phyloP scores from a whole-genome alignment of 805 yeast genomes.

The Ogataea pilisensis region DNA sequence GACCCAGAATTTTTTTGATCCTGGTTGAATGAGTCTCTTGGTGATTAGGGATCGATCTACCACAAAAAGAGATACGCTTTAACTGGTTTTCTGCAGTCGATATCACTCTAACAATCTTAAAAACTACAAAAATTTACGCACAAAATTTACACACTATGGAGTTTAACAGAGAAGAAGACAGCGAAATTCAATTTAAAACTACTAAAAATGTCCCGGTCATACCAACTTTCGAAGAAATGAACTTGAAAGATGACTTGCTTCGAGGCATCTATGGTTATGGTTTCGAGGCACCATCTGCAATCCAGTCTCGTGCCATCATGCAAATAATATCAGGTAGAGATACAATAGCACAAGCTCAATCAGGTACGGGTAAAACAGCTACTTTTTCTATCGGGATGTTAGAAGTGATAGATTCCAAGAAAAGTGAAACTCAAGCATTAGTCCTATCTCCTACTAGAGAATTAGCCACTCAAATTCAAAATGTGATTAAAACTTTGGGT shows the following conservation, averaged over 20 bases:
- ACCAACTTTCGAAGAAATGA: slow-evolving; percentile 67
- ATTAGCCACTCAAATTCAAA: slow-evolving; percentile 93
- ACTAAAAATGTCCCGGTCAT: slow-evolving; percentile 51
- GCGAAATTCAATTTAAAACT: slow-evolving; percentile 56
- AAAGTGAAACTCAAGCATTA: slow-evolving; percentile 82
- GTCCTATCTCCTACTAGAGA: slow-evolving; percentile 97
- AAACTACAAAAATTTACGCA: background rate
- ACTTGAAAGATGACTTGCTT: slow-evolving; percentile 59
- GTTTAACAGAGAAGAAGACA: slow-evolving; percentile 57
- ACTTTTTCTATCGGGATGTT: slow-evolving; percentile 69
- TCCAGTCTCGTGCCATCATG: slow-evolving; percentile 75
- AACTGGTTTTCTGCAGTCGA: no score
- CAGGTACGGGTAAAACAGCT: slow-evolving; percentile 91
- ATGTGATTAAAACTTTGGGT: slow-evolving; percentile 86
- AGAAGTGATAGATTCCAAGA: slow-evolving; percentile 60
- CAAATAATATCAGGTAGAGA: slow-evolving; percentile 75
- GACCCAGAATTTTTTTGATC: slow-evolving; percentile 1
- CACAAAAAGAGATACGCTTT: no score
- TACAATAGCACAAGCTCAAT: slow-evolving; percentile 79
- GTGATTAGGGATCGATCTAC: no score
- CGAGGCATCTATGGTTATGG: slow-evolving; percentile 77
- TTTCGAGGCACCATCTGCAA: slow-evolving; percentile 77
- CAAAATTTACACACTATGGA: no score
- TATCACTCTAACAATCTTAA: no score
- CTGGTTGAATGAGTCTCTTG: no score